Evolutionary conservation across 768 basidiomycete species (phyloP), one percentile per base, ranked within the genome.

Genomic region (Scleroderma bovista): DNA sequence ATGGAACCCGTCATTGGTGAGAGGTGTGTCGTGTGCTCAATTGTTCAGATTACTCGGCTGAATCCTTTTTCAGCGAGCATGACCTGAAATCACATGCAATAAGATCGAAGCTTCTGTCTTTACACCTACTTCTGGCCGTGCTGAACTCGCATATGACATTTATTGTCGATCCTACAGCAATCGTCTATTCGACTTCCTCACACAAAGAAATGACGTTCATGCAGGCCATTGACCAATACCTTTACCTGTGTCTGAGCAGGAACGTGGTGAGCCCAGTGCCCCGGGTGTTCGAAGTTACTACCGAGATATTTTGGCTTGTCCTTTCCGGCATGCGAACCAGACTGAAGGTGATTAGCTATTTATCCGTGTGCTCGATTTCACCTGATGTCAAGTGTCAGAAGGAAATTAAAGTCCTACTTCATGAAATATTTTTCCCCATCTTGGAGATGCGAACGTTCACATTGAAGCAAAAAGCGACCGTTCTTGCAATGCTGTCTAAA

Each of bases 401-500:
- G 88, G 96, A 99, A 68, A 97, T 98, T 50, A 94, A 97, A 67
- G 93, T 99, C 33, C 75, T 99, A n/a, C 69, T 99, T 43, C 94
- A 96, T 59, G 96, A 99, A 67, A 98, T 99, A 54, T 99, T 98
- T 73, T 83, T 98, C 48, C 96, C 96, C 2, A 95, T 99, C 43
- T 75, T 98, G 51, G 96, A 99, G 70, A 97, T 99, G 93, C 84
- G 86, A 64, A 98, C 89, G 9, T 90, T 95, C 6, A 96, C 93
- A 1, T 71, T 95, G 44, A 92, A 92, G 62, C 96, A 98, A 66
- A 98, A 99, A 70, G 86, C 86, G 3, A 83, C 91, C 44, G 90
- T 98, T 47, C 75, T 98, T 46, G 85, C 81, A 36, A 94, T 96
- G 86, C 66, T 95, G 26, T 81, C 81, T 16, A 81, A 88, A 38